phyloP scores from a whole-genome alignment of 371 early-diverging fungal genomes.

The Fennellomyces sp. region DNA sequence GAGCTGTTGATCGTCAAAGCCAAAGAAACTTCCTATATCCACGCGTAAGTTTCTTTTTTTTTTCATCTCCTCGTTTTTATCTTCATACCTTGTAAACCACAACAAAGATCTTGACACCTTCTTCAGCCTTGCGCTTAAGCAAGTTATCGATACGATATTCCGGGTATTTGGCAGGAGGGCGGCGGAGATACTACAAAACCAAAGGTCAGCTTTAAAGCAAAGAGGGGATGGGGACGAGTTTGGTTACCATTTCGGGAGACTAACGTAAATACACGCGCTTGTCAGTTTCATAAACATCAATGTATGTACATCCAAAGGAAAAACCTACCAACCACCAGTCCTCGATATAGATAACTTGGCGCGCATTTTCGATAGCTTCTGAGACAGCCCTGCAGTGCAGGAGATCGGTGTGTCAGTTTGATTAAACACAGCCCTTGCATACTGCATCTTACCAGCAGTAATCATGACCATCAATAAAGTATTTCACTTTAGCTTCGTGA shows the following conservation, averaged over 20 bases:
- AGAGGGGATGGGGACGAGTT: no score
- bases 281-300: background rate
- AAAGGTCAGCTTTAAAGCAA: background rate
- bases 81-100: conserved; percentile 77
- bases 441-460: conserved; percentile 65
- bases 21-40: conserved; percentile 71
- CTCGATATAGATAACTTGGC: conserved; percentile 77
- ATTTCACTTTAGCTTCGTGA: conserved; percentile 66
- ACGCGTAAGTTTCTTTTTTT: no score
- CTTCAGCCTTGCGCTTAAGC: conserved; percentile 83
- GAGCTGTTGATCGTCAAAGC: conserved; percentile 81
- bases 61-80: no score
- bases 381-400: conserved; percentile 58
- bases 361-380: conserved; percentile 78
- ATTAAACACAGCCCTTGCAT: background rate
- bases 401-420: background rate
- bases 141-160: conserved; percentile 82
- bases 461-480: conserved; percentile 85
- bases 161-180: conserved; percentile 74
- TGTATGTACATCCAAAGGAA: background rate
- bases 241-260: conserved; percentile 50
- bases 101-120: conserved; percentile 89
- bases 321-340: conserved; percentile 90
- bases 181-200: conserved; percentile 64
- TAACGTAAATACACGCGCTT: no score